Conservation (phyloP, 2,329 filamentous ascomycete genomes). For the Hypoxylon sp. region DNA sequence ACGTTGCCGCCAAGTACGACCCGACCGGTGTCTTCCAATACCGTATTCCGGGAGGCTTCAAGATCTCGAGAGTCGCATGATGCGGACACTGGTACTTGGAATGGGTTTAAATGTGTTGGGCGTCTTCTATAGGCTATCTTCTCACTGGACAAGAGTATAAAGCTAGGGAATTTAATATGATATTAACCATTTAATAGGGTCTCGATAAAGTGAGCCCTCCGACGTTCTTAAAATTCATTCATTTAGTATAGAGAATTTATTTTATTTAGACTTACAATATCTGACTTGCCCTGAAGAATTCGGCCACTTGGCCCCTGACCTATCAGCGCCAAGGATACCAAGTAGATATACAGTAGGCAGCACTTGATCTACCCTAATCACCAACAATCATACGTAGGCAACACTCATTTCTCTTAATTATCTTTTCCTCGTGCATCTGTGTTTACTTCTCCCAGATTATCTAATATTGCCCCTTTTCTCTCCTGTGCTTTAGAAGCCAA, state of each 20-base stretch:
- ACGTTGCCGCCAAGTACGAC: conserved; percentile 42
- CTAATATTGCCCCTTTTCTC: not conserved
- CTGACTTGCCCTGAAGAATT: not conserved
- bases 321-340: no score
- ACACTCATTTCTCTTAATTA: no score
- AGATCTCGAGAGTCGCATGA: conserved; percentile 38
- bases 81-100: not conserved
- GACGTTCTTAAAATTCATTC: not conserved
- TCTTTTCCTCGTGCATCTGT: no score
- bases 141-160: no score
- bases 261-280: not conserved
- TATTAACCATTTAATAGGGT: no score
- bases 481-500: not conserved
- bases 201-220: no score
- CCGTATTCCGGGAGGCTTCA: conserved; percentile 46
- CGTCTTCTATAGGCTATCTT: not conserved
- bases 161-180: no score
- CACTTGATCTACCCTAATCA: no score
- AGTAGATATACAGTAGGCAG: no score
- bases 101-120: not conserved
- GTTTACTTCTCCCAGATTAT: not conserved
- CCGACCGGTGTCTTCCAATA: conserved; percentile 43
- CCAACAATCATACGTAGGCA: no score
- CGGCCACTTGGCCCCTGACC: not conserved
- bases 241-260: not conserved